Evolutionary conservation across 768 basidiomycete genomes (phyloP), one percentile per base, ranked within the genome.

Genomic region (Dioszegia hungarica): DNA sequence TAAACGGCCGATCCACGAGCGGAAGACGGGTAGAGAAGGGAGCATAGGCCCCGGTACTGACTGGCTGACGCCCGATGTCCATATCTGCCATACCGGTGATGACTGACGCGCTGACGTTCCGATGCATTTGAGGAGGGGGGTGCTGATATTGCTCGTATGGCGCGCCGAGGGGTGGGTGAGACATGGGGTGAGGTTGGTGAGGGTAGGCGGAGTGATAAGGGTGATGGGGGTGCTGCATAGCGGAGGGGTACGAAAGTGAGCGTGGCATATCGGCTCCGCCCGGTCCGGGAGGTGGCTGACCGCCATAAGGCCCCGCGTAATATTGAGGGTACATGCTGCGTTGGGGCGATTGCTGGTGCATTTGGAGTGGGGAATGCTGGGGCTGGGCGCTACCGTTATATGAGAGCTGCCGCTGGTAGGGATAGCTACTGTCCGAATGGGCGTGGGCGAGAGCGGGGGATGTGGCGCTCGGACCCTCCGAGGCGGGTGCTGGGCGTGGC

Each of bases 1-100:
- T 75, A 70, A 71, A 75, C 10, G 74, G 74, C 14, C 72, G 54
- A 28, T 77, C 75, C n/a, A 66, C 60, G 27, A 74, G 37, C 1
- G 69, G 67, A n/a, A 67, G 43, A 37, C 70, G 52, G 50, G 54
- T 67, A 19, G 63, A 57, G 37, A 68, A 68, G 2, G 64, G 63
- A 68, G 28, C 67, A 62, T 15, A 65, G 31, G 33, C 49, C 58
- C 0, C 59, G 61, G 33, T 33, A 6, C 61, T 50, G 9, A 51
- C 36, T n/a, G 28, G 33, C 28, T 15, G 9, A 25, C 22, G 41
- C 19, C 41, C 22, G 12, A 51, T 36, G 6, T 38, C 49, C n/a
- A 46, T 15, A 5, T 31, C 45, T 17, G 36, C 40, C 24, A 61
- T 48, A 10, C 61, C 61, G n/a, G 45, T 40, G 19, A 63, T 51